These are phyloP conservation scores for Lactarius indigo DNA, from an alignment of 768 basidiomycete genomes.

Conservation along the genomic window DNA sequence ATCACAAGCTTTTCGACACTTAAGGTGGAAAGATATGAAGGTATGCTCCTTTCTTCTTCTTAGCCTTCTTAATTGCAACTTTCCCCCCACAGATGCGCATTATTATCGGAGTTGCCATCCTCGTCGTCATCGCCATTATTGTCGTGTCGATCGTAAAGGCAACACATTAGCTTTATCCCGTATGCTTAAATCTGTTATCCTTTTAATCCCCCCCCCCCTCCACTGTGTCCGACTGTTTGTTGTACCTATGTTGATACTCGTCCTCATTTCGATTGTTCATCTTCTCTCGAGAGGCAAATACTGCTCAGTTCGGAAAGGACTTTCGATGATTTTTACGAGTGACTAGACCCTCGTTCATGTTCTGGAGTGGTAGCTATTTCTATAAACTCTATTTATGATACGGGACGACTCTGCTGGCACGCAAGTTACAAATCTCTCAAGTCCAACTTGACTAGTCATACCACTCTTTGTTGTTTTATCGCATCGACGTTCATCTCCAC, in stretches of 20 bases:
- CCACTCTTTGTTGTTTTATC: slow-evolving; percentile 12
- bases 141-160: slow-evolving; percentile 93
- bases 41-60: slow-evolving; percentile 38
- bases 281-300: slow-evolving; percentile 7
- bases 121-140: slow-evolving; percentile 91
- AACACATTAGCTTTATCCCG: slow-evolving; percentile 39
- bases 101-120: slow-evolving; percentile 88
- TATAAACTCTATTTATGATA: slow-evolving; percentile 13
- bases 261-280: slow-evolving; percentile 3
- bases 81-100: slow-evolving; percentile 74
- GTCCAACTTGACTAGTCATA: slow-evolving; percentile 6
- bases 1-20: neutral
- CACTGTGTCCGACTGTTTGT: slow-evolving; percentile 16
- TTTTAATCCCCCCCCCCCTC: slow-evolving; percentile 15
- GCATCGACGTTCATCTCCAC: neutral
- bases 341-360: slow-evolving; percentile 6
- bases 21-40: slow-evolving; percentile 98
- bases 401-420: neutral
- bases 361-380: slow-evolving; percentile 1
- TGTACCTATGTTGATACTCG: slow-evolving; percentile 24
- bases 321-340: slow-evolving; percentile 9
- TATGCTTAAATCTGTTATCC: slow-evolving; percentile 19
- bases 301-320: slow-evolving; percentile 1
- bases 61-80: slow-evolving; percentile 6
- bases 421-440: slow-evolving; percentile 29